Base-by-base conservation (phyloP, 495 filamentous ascomycete genomes). In the Penicillium cinerascens region DNA sequence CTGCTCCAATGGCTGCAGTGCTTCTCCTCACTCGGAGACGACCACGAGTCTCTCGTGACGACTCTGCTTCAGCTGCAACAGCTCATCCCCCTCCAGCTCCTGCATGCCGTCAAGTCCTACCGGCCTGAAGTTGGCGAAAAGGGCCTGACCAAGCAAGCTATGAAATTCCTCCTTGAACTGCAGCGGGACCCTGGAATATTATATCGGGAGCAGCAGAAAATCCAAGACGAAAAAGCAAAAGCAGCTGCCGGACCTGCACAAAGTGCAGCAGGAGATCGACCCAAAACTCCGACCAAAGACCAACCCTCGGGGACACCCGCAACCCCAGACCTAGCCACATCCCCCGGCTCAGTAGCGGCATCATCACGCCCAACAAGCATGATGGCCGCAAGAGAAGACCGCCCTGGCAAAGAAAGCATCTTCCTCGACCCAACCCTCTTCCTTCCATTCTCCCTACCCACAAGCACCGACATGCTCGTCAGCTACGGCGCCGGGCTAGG, bases 1-100 rank as follows among this genome's bases (percentile, higher is more conserved):
- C 79, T 99, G 1, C 78, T 99, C 7, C 93, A 99, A 66, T 99
- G 93, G 93, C 75, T 99, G 29, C 93, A 99, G 65, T 96, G 91
- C 66, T 96, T 97, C 68, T 97, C 93, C 3, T 96, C 91, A 7
- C 75, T 99, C 4, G 90, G 87, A n/a, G 93, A 97, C 56, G 91
- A 97, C 59, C 77, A 91, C 27, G 87, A 95, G 56, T 89, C 89
- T 1, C 79, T 97, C 10, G 84, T 91, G 26, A 88, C 89, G 1
- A 99, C 93, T 0, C 67, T 97, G 13, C 82, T 95, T 52, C 95
- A 97, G 66, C 78, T 99, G 37, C 88, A 88, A 47, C 80, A 86
- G 23, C 75, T 99, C 38, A 88, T 82, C 21, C 88, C 91, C 1
- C 86, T 88, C 56, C 93, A 99, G 61, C 78, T 97, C n/a, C 82